Evolutionary conservation across 2,329 filamentous ascomycete species (phyloP), one percentile per base, ranked within the genome.

Genomic region (Simplicillium aogashimaense): DNA sequence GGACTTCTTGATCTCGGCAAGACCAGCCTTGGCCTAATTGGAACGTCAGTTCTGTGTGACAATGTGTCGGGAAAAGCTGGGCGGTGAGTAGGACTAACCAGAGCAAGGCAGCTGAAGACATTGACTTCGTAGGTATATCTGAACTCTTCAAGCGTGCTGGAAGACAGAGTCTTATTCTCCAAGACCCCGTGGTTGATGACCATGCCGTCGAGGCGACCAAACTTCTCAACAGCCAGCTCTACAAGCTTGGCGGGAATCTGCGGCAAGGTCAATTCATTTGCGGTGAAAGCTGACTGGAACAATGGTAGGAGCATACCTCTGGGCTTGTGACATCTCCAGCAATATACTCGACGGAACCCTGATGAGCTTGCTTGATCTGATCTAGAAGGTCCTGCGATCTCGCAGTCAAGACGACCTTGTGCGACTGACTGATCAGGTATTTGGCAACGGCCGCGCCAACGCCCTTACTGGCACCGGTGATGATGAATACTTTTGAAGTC

Each of bases 131-230:
- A 95, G 8, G 74, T 68, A 2, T 65, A 61, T 53, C 78, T 81
- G 86, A 89, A 95, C 45, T 84, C 81, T 30, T 83, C 78, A 0
- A 78, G 55, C n/a, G 76, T 74, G 13, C 73, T 70, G 41, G 90
- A 75, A 3, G 66, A 77, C 35, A 97, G 65, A 38, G 76, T 77
- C 33, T 94, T 80, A 1, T 87, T 84, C n/a, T 78, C 74, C 35
- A 98, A 64, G 1, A 79, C 69, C 15, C 88, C 89, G 56, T 98
- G 92, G 59, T 97, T 97, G 45, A 97, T 66, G 11, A 98, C 77
- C 35, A 98, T 58, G 2, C 81, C 83, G 55, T 98, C 88, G 4
- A 98, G 63, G 37, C 67, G 69, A 9, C 81, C 82, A 58, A 86
- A 97, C 0, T 74, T 65, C 20, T 73, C 64, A 10, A 83, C 54